Base-by-base conservation (phyloP, 352 stramenopile genomes). In the Phytophthora hibernalis region DNA sequence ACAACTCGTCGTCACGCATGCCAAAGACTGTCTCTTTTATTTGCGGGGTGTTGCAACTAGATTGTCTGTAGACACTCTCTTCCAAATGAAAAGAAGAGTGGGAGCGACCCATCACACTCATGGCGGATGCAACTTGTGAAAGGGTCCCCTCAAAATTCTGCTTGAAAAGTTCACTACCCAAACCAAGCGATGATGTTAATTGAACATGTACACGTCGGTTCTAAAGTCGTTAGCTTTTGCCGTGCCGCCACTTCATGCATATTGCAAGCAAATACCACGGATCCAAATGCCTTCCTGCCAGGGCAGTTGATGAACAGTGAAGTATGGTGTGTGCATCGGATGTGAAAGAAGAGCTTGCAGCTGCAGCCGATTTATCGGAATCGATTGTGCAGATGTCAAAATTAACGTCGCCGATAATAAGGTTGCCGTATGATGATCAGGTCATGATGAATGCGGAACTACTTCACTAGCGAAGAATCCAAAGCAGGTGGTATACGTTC, bases 91-190 rank as follows among this genome's bases (percentile, higher is more conserved):
- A 44, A 45, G 31, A 16, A 68, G n/a, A n/a, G n/a, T n/a, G n/a
- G n/a, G n/a, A n/a, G n/a, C n/a, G n/a, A n/a, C n/a, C n/a, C n/a
- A n/a, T 33, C 24, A 76, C 60, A 12, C 64, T 53, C 8, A 33
- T 58, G 16, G 57, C 43, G 1, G 62, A 30, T 13, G 44, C 20
- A 72, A 65, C 16, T 66, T 63, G 45, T 71, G 68, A 44, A 30
- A 58, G 22, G 73, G 73, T 61, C 44, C n/a, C 37, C 12, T 44
- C 18, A 74, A 33, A 15, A 43, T 50, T 55, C 55, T 11, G 9
- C 2, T 15, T 66, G 49, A 49, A 66, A 52, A 21, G 18, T 64
- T 26, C 22, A 51, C 24, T 56, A 22, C 35, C 43, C 31, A 16
- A 31, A 26, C 30, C 28, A 30, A 48, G 45, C 24, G 18, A 63